phyloP scores from a whole-genome alignment of 345 rosid genomes.

The Eucalyptus paniculata region DNA sequence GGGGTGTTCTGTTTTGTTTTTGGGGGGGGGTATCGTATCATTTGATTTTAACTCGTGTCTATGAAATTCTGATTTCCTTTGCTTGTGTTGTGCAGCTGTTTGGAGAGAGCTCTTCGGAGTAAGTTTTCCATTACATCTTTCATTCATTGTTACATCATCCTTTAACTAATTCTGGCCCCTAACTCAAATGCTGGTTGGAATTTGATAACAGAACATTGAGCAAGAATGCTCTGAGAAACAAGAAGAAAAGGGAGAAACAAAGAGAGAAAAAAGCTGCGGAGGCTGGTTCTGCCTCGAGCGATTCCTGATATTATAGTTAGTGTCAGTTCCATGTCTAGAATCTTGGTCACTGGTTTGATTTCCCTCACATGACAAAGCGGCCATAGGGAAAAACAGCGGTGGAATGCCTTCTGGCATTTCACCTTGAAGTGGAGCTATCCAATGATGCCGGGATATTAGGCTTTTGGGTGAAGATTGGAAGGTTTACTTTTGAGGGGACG shows the following conservation, averaged over 20 bases:
- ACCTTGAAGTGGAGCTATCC: not conserved
- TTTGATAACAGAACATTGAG: conserved; percentile 48
- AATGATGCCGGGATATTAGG: not conserved
- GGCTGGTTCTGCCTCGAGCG: conserved; percentile 1
- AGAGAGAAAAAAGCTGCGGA: conserved; percentile 71
- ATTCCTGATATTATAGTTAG: not conserved
- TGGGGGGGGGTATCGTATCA: too few species aligned
- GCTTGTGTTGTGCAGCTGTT: conserved; percentile 45
- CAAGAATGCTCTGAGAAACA: conserved; percentile 83
- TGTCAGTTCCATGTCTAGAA: not conserved
- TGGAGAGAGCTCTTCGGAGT: conserved; percentile 59
- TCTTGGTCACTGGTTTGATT: not conserved
- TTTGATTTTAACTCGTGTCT: not conserved
- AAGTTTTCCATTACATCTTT: conserved; percentile 12
- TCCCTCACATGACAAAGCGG: not conserved
- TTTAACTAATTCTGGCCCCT: not conserved
- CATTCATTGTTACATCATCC: not conserved
- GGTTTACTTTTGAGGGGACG: not conserved
- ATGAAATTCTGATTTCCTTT: not conserved
- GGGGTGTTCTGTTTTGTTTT: too few species aligned
- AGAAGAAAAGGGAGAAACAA: conserved; percentile 85
- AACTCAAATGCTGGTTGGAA: not conserved
- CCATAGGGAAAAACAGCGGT: not conserved
- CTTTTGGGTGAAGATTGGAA: not conserved
- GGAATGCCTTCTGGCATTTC: not conserved